Base-by-base conservation (phyloP, 164 flowering plant genomes). In the Litsea cubeba region DNA sequence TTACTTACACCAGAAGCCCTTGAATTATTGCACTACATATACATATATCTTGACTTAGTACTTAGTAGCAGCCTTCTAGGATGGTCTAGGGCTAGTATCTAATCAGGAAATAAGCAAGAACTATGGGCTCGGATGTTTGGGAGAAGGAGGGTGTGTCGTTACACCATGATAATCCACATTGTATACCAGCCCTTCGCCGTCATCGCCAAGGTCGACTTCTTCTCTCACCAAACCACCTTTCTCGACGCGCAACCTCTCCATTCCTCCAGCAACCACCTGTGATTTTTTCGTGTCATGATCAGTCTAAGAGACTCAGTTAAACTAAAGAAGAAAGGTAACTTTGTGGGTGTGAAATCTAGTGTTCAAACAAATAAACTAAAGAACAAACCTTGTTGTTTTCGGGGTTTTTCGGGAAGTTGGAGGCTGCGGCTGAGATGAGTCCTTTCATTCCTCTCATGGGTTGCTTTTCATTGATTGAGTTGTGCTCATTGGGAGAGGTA, bases 81-180 rank as follows among this genome's bases (percentile, higher is more conserved):
- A 15, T 4, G n/a, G 60, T 54, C 18, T 54, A 54, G 60, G 60
- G 60, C 1, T 54, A 15, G 1, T 5, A 54, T 15, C 15, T 30
- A 3, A 30, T 30, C 35, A 30, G 35, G 60, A 15, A 20, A 54
- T 54, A 14, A 54, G 17, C 66, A 63, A 24, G 23, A 22, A 25
- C 66, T 63, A 63, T 28, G 84, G 78, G 50, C 65, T 76, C 32
- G 88, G 87, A 78, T 88, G 90, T 76, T 82, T 89, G 49, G 93
- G 90, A 51, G 82, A 79, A 26, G 83, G 76, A 57, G 81, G 74
- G 60, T 90, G 94, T 50, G 94, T 90, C 1, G 86, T 84, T 8
- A 88, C 94, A 49, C 91, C 94, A 74, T 85, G 91, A 70, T 88
- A 90, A 75, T 88, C 94, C 40, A 81, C 84, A 76, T 90, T 86